phyloP scores from a whole-genome alignment of 106 monocot species.

The Dendrobium huoshanense region DNA sequence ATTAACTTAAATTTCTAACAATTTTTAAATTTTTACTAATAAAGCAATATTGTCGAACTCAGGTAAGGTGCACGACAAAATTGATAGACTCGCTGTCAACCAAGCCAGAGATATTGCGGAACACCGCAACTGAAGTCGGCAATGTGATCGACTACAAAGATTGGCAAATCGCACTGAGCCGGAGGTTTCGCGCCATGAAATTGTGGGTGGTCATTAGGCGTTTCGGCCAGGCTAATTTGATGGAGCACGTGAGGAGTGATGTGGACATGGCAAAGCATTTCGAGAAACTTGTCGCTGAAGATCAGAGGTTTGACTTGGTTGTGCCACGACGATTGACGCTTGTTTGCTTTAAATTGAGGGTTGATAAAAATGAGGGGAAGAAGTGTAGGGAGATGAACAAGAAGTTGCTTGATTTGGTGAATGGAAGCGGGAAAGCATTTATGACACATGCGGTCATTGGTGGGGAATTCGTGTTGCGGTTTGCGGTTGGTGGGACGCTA shows the following conservation, averaged over 20 bases:
- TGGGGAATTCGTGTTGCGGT: conserved; percentile 28
- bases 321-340: too few species aligned
- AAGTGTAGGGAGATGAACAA: conserved; percentile 16
- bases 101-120: conserved; percentile 40
- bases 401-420: conserved; percentile 35
- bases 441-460: conserved; percentile 35
- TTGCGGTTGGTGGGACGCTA: conserved; percentile 34
- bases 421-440: conserved; percentile 31
- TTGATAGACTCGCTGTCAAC: conserved; percentile 28
- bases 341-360: conserved; percentile 26
- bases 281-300: too few species aligned
- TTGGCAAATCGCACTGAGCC: conserved; percentile 48
- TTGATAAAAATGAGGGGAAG: neutral
- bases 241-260: neutral
- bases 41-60: too few species aligned
- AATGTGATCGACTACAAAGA: conserved; percentile 53
- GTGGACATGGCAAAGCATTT: too few species aligned
- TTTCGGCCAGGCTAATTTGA: conserved; percentile 22
- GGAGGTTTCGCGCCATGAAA: conserved; percentile 37
- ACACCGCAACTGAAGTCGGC: conserved; percentile 13
- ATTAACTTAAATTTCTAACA: neutral
- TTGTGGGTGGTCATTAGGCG: conserved; percentile 45
- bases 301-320: too few species aligned
- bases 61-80: neutral
- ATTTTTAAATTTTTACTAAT: neutral